Conservation (phyloP, 345 rosid genomes). For the Arabidopsis arenosa region DNA sequence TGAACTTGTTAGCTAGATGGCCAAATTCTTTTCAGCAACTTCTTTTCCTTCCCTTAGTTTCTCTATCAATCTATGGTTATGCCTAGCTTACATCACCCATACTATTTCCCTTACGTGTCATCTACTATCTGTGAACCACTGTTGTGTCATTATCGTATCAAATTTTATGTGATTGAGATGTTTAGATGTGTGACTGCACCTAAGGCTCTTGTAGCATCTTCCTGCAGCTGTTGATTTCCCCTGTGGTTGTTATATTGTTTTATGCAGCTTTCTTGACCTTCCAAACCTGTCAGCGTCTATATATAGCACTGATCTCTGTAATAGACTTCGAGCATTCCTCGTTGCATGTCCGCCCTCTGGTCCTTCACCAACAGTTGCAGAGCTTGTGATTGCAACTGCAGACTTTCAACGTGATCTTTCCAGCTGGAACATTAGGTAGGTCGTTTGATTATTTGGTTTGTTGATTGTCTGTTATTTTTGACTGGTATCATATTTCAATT, state of each 20-base stretch:
- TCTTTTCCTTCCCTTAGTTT: conserved; percentile 19
- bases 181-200: conserved; percentile 20
- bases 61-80: conserved; percentile 8
- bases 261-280: conserved; percentile 86
- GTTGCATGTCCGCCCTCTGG: conserved; percentile 96
- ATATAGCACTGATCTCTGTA: conserved; percentile 90
- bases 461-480: conserved; percentile 19
- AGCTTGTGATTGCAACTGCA: conserved; percentile 91
- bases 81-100: neutral
- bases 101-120: conserved; percentile 5
- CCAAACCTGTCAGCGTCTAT: conserved; percentile 88
- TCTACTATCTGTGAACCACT: conserved; percentile 7
- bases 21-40: conserved; percentile 12
- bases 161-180: conserved; percentile 4
- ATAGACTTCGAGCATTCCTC: conserved; percentile 83
- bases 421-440: conserved; percentile 81
- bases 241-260: conserved; percentile 31
- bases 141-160: conserved; percentile 1
- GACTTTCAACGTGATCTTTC: conserved; percentile 96
- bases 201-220: conserved; percentile 10
- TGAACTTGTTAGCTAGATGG: conserved; percentile 11
- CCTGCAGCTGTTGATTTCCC: conserved; percentile 33
- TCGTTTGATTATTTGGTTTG: conserved; percentile 30
- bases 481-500: conserved; percentile 28
- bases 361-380: conserved; percentile 87